These are phyloP conservation scores for Carallia pectinifolia DNA, from an alignment of 345 rosid genomes.

Conservation along the genomic window DNA sequence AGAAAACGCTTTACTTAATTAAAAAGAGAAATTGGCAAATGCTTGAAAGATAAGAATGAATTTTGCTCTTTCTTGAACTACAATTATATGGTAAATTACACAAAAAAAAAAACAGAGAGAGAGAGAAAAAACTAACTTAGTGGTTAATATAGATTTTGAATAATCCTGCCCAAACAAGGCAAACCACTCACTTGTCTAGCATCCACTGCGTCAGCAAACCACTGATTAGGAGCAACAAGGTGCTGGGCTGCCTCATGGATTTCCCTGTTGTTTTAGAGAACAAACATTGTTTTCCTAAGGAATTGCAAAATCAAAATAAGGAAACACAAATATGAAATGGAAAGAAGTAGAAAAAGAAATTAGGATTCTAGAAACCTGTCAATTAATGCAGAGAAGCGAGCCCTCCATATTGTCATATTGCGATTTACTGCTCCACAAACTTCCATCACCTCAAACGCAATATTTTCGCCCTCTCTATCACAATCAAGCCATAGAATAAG, in stretches of 20 bases:
- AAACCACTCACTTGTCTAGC: slow-evolving; percentile 86
- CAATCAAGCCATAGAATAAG: slow-evolving; percentile 97
- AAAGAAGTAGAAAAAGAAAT: slow-evolving; percentile 3
- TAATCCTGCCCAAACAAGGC: slow-evolving; percentile 1
- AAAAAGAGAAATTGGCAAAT: slow-evolving; percentile 7
- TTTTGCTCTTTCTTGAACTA: not conserved
- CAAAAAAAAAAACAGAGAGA: no score
- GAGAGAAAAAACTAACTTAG: not conserved
- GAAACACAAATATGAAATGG: slow-evolving; percentile 5
- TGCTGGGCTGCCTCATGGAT: slow-evolving; percentile 89
- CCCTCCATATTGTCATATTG: slow-evolving; percentile 65
- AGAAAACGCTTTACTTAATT: no score
- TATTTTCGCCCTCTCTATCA: slow-evolving; percentile 96
- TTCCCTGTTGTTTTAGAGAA: slow-evolving; percentile 46
- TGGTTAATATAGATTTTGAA: slow-evolving; percentile 1
- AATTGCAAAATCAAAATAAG: slow-evolving; percentile 23
- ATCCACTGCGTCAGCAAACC: slow-evolving; percentile 94
- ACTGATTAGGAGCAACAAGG: slow-evolving; percentile 77
- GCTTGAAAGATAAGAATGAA: not conserved
- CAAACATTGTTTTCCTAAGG: not conserved
- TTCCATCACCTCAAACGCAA: slow-evolving; percentile 85
- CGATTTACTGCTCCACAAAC: slow-evolving; percentile 60
- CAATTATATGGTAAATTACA: slow-evolving; percentile 1
- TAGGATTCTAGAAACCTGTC: slow-evolving; percentile 53
- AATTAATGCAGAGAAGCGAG: slow-evolving; percentile 90